Percentiles rank a stretch among this genome's conserved stretches.
Conservation (phyloP, 306 rosid genomes). For the Quercus dentata region DNA sequence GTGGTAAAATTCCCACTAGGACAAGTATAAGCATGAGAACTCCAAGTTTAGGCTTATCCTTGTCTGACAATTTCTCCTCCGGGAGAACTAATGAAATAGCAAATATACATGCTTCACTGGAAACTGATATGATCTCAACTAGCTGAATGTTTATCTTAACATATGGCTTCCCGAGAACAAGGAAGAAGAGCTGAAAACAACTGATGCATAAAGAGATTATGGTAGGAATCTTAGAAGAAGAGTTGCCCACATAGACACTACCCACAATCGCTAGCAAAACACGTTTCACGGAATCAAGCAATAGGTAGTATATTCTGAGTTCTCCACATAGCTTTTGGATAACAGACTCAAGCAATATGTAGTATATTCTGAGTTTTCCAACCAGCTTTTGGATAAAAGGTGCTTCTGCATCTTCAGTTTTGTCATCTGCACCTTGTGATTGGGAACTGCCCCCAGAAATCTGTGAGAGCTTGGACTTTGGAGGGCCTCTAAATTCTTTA, state of each 20-base stretch:
- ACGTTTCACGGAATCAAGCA: conserved; percentile 44
- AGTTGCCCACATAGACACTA: conserved; percentile 40
- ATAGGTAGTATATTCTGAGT: no score
- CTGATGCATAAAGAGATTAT: conserved; percentile 44
- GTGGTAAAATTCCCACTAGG: conserved; percentile 53
- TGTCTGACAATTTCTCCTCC: neutral
- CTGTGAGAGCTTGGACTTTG: no score
- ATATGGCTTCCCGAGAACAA: conserved; percentile 83
- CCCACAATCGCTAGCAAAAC: conserved; percentile 56
- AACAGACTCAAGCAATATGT: conserved; percentile 52
- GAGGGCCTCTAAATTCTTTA: no score
- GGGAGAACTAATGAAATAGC: conserved; percentile 35
- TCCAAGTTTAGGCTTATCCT: conserved; percentile 40
- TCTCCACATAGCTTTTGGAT: conserved; percentile 39
- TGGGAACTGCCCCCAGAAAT: no score
- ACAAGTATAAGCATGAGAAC: conserved; percentile 56
- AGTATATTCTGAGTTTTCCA: conserved; percentile 87
- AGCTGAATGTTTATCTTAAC: conserved; percentile 77
- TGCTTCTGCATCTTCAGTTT: conserved; percentile 48
- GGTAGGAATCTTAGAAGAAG: conserved; percentile 39
- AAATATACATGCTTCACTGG: conserved; percentile 56
- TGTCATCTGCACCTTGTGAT: no score
- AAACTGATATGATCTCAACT: conserved; percentile 59
- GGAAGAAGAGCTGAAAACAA: conserved; percentile 77
- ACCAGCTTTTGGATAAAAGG: conserved; percentile 85